Base-by-base conservation (phyloP, 495 filamentous ascomycete species). In the Friedmanniomyces simplex region DNA sequence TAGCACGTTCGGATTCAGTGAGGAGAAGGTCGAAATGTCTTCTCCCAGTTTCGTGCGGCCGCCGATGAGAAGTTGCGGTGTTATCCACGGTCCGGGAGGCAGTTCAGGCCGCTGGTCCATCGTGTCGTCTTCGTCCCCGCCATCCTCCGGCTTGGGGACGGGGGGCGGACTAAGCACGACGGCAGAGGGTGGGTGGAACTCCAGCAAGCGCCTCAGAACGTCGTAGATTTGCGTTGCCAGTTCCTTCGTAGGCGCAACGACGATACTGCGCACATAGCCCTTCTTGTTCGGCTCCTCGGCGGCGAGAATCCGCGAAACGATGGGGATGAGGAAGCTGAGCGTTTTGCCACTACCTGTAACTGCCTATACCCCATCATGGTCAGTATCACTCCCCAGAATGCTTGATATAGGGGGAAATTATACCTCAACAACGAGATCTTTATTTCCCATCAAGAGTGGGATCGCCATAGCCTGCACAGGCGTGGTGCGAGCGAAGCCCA, bases 281-380 rank as follows among this genome's bases (percentile, higher is more conserved):
- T 86, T 87, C 72, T 91, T 94, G 24, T 86, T 77, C 6, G 87
- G 83, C 41, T 90, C 87, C 48, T 82, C 81, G 24, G 82, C 67
- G 32, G 85, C 82, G 47, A 97, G 72, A 24, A 97, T 77, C 60
- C 85, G 87, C 68, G 96, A 89, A 13, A 96, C 77, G 1, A 96
- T 73, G 0, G 93, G 93, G 25, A 98, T 87, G 47, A 98, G 71
- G 65, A 93, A 97, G 1, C 89, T 85, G 42, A 96, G 73, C 0
- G 93, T 97, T 71, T 98, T 98, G 45, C 93, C 93, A 66, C 87
- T 93, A 8, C 94, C 93, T 1, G 93, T 98, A 8, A 96, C 93
- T 1, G 93, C 94, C 78, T 72, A 21, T n/a, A n/a, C n/a, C n/a
- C n/a, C n/a, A n/a, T n/a, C n/a, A n/a, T n/a, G n/a, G n/a, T n/a